Conservation (phyloP, 345 rosid species). For the Noccaea bulbosa region DNA sequence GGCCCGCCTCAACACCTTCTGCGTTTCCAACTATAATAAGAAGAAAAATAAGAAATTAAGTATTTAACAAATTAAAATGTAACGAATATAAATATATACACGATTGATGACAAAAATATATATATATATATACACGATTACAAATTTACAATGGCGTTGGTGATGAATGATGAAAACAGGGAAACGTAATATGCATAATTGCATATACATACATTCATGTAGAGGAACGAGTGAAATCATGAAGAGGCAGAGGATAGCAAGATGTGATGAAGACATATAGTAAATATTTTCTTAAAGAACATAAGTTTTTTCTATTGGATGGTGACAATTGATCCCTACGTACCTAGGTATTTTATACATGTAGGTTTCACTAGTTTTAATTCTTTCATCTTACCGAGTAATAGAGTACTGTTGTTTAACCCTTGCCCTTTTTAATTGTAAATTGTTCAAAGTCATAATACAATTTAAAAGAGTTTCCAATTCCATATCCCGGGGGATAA, state of each 20-base stretch:
- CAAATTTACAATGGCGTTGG: too few species aligned
- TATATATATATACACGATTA: too few species aligned
- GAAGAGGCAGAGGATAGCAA: neutral
- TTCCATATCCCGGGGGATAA: too few species aligned
- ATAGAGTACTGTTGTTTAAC: too few species aligned
- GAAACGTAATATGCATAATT: neutral
- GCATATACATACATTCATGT: neutral
- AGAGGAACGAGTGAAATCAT: neutral
- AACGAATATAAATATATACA: too few species aligned
- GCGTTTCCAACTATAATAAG: constrained; percentile 3
- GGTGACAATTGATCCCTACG: neutral
- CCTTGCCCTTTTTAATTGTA: too few species aligned
- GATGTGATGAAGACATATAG: neutral
- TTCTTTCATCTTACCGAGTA: too few species aligned
- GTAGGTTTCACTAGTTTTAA: neutral
- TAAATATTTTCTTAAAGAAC: neutral
- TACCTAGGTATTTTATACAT: neutral
- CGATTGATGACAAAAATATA: too few species aligned
- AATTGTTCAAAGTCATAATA: too few species aligned
- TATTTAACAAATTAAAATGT: too few species aligned
- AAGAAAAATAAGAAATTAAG: neutral
- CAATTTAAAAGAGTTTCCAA: too few species aligned
- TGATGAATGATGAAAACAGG: neutral
- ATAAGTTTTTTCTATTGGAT: neutral
- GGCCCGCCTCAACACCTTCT: neutral